These are phyloP conservation scores for Mortierella sp. DNA, from an alignment of 371 early-diverging fungal genomes.

Conservation along the genomic window DNA sequence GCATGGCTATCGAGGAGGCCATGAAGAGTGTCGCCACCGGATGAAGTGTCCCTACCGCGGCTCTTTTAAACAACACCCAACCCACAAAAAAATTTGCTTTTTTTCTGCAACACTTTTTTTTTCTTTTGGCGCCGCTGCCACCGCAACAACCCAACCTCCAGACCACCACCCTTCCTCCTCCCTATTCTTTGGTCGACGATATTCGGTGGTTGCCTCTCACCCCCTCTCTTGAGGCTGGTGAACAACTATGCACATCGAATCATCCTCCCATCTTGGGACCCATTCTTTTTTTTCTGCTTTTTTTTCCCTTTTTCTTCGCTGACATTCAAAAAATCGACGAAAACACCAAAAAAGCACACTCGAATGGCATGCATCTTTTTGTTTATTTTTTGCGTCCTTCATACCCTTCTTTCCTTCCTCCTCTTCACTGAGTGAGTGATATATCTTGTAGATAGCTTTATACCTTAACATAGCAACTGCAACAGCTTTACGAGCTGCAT, in stretches of 20 bases:
- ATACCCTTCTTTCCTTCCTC: constrained; percentile 5
- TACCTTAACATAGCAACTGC: not conserved
- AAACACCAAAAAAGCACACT: constrained; percentile 2
- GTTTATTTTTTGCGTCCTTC: not conserved
- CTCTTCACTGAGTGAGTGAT: constrained; percentile 1
- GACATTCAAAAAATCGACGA: constrained; percentile 12
- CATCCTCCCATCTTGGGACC: not conserved
- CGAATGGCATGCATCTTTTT: not conserved
- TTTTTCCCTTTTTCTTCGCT: not conserved
- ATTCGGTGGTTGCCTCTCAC: not conserved
- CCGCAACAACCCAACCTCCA: constrained; percentile 5
- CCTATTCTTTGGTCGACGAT: not conserved
- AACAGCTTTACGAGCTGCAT: not conserved
- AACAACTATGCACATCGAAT: not conserved
- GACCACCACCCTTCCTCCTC: not conserved
- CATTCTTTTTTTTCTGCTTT: not conserved
- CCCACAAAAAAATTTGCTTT: constrained; percentile 23
- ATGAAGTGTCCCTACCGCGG: constrained; percentile 6
- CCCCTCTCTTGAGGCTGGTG: not conserved
- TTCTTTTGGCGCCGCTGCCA: not conserved
- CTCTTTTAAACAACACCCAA: constrained; percentile 10
- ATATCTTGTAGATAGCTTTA: constrained; percentile 13
- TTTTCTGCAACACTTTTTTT: constrained; percentile 13
- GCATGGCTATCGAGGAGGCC: constrained; percentile 54
- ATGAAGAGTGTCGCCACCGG: constrained; percentile 34